Conservation (phyloP, 2,329 filamentous ascomycete species). For the Plectosphaerella plurivora region DNA sequence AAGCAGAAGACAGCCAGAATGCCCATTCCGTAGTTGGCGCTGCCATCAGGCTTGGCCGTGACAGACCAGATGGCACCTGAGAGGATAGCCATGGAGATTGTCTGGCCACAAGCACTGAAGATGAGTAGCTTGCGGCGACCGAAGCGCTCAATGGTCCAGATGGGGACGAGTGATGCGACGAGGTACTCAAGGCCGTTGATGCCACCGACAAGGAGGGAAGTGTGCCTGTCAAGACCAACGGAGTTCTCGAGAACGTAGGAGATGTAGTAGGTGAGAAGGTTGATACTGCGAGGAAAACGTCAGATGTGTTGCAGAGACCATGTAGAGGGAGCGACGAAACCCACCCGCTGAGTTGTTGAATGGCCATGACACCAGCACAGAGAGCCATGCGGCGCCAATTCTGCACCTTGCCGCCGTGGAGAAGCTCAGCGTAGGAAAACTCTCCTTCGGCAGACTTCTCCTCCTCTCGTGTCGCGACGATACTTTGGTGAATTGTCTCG, state of each 20-base stretch:
- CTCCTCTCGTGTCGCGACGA: neutral
- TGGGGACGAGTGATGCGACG: constrained; percentile 48
- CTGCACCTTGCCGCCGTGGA: neutral
- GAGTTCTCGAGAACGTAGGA: constrained; percentile 35
- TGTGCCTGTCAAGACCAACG: constrained; percentile 10
- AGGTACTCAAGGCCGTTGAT: constrained; percentile 53
- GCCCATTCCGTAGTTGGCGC: constrained; percentile 53
- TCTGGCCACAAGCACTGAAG: constrained; percentile 39
- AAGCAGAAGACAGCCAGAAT: constrained; percentile 66
- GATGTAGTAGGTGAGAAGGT: constrained; percentile 43
- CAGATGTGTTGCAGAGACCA: neutral
- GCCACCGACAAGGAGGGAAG: constrained; percentile 45
- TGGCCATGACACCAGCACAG: neutral
- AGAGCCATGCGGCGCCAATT: neutral
- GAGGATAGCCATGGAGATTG: constrained; percentile 55
- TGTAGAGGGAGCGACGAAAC: neutral
- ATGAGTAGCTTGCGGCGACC: constrained; percentile 43
- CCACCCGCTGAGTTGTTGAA: neutral
- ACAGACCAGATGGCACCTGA: constrained; percentile 51
- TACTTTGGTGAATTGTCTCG: neutral
- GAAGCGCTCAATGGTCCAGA: constrained; percentile 46
- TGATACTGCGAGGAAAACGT: constrained; percentile 24
- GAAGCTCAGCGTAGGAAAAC: neutral
- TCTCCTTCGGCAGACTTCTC: neutral
- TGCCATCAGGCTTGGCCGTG: constrained; percentile 19